These are phyloP conservation scores for Chenopodium suecicum DNA, from an alignment of 148 eudicot genomes.

Conservation along the genomic window DNA sequence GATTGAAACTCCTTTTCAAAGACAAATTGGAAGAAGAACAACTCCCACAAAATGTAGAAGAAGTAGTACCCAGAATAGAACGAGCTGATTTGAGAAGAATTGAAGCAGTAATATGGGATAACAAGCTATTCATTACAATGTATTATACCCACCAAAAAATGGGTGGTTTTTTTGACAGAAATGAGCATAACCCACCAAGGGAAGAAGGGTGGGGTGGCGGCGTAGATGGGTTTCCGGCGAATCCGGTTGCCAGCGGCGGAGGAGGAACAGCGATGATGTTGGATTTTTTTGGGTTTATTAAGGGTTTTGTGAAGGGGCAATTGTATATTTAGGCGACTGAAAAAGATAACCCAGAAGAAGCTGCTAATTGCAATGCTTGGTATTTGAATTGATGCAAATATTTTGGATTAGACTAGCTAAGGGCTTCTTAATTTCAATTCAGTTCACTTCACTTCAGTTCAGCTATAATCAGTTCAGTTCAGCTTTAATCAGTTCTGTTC, in stretches of 20 bases:
- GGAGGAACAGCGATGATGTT: neutral
- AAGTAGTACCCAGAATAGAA: slow-evolving; percentile 5
- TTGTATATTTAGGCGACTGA: too few species aligned
- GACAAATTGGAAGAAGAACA: slow-evolving; percentile 18
- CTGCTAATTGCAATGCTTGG: too few species aligned
- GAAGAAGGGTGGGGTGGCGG: neutral
- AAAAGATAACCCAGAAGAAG: too few species aligned
- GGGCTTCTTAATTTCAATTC: too few species aligned
- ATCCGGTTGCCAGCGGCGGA: neutral
- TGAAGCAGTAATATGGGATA: slow-evolving; percentile 22
- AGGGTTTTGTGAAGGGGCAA: neutral
- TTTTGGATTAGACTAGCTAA: too few species aligned
- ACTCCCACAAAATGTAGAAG: slow-evolving; percentile 16
- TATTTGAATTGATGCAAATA: too few species aligned
- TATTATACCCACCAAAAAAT: neutral
- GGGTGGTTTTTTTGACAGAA: neutral
- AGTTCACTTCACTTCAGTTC: too few species aligned
- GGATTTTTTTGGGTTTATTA: neutral
- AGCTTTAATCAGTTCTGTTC: too few species aligned
- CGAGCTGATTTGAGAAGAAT: slow-evolving; percentile 22
- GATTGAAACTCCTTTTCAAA: slow-evolving; percentile 16
- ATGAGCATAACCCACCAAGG: neutral
- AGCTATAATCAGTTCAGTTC: too few species aligned
- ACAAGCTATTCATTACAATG: slow-evolving; percentile 27
- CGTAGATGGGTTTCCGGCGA: neutral